A percentile compares a stretch with the other conserved stretches of the same genome.
Conservation (phyloP, 2,329 filamentous ascomycete genomes). For the Camillea tinctor region DNA sequence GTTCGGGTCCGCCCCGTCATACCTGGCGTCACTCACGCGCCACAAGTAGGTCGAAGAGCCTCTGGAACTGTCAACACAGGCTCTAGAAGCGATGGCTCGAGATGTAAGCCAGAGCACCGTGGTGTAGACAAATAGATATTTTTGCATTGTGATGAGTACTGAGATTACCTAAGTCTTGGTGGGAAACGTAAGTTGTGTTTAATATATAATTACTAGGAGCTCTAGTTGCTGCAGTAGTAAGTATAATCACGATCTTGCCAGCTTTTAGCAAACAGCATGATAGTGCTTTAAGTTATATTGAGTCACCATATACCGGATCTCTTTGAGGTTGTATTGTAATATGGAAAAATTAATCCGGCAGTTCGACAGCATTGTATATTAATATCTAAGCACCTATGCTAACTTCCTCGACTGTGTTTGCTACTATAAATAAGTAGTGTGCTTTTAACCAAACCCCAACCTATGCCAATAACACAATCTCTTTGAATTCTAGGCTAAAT, state of each 20-base stretch:
- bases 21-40: constrained; percentile 31
- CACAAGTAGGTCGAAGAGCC: constrained; percentile 24
- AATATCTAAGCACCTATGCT: too few species aligned
- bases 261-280: neutral
- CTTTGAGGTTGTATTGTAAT: too few species aligned
- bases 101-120: constrained; percentile 8
- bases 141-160: constrained; percentile 42
- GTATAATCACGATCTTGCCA: neutral
- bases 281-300: too few species aligned
- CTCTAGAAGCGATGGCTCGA: constrained; percentile 23
- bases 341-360: too few species aligned
- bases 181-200: neutral
- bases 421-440: too few species aligned
- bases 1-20: constrained; percentile 27
- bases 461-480: neutral
- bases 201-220: neutral
- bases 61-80: constrained; percentile 19
- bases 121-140: constrained; percentile 11
- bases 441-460: neutral
- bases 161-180: neutral
- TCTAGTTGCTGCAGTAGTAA: neutral
- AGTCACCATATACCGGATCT: too few species aligned
- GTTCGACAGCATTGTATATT: too few species aligned
- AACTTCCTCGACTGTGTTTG: too few species aligned
- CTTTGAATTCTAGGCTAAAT: neutral